Percentiles rank a stretch among this genome's conserved stretches.
phyloP scores from a whole-genome alignment of 192 early-diverging fungal species.

The Chytriomyces sp. region DNA sequence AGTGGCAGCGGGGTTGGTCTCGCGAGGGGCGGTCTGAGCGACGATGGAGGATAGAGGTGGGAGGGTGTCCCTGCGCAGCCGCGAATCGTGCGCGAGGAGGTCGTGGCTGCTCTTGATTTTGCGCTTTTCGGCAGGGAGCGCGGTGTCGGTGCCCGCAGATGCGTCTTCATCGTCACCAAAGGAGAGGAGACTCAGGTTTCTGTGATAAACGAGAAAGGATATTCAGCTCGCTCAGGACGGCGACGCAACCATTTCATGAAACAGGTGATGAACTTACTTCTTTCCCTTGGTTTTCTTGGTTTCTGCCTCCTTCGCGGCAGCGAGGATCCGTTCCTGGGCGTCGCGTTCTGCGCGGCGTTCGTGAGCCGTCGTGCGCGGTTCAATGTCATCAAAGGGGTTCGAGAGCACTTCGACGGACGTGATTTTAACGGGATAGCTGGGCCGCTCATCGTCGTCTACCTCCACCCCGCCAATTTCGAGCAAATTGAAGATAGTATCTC shows the following conservation, averaged over 20 bases:
- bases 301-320: slow-evolving; percentile 17
- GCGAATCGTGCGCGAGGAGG: slow-evolving; percentile 53
- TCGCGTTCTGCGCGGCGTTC: slow-evolving; percentile 42
- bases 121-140: slow-evolving; percentile 10
- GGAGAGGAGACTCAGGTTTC: slow-evolving; percentile 77
- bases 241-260: background rate
- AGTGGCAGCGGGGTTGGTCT: no score
- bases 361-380: slow-evolving; percentile 63
- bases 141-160: slow-evolving; percentile 51
- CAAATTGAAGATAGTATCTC: slow-evolving; percentile 88
- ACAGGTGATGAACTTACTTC: slow-evolving; percentile 47
- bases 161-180: slow-evolving; percentile 81
- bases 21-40: no score
- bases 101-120: slow-evolving; percentile 82
- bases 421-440: slow-evolving; percentile 73
- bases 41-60: no score
- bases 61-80: slow-evolving; percentile 30
- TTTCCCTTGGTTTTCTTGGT: slow-evolving; percentile 55
- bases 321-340: slow-evolving; percentile 33
- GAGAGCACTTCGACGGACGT: slow-evolving; percentile 65
- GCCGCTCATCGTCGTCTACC: slow-evolving; percentile 77
- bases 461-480: slow-evolving; percentile 84
- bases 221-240: no score
- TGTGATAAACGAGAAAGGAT: slow-evolving; percentile 43
- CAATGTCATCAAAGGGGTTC: slow-evolving; percentile 93